Evolutionary conservation across 345 rosid genomes (phyloP).

Genomic region (Corymbia maculata): DNA sequence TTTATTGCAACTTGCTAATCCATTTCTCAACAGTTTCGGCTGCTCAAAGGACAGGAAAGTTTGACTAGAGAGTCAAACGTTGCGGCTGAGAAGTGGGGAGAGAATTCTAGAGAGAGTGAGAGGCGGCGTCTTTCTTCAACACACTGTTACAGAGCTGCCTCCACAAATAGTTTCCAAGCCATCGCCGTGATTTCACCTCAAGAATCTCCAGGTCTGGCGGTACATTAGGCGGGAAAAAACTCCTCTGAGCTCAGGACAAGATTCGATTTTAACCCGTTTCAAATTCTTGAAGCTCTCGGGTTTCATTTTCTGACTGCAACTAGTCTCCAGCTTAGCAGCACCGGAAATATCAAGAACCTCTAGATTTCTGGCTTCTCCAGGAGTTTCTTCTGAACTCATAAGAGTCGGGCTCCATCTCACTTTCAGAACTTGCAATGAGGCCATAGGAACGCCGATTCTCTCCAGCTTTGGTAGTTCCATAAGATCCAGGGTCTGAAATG

Average conservation of each 20-base stretch:
- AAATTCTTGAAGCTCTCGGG: neutral
- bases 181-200: neutral
- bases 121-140: too few relatives aligned
- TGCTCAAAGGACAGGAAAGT: too few relatives aligned
- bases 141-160: neutral
- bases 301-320: neutral
- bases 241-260: neutral
- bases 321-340: neutral
- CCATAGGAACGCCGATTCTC: neutral
- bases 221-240: neutral
- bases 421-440: neutral
- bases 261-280: neutral
- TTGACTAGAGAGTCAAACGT: too few relatives aligned
- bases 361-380: neutral
- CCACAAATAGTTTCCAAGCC: neutral
- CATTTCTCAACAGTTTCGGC: too few relatives aligned
- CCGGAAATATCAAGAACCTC: neutral
- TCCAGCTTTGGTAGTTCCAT: slow-evolving; percentile 25
- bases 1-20: too few relatives aligned
- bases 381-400: neutral
- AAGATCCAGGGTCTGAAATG: slow-evolving; percentile 13
- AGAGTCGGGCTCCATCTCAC: neutral
- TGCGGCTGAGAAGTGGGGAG: too few relatives aligned
- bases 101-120: too few relatives aligned
- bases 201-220: neutral